phyloP scores from a whole-genome alignment of 768 basidiomycete species.

The Collybiopsis confluens region DNA sequence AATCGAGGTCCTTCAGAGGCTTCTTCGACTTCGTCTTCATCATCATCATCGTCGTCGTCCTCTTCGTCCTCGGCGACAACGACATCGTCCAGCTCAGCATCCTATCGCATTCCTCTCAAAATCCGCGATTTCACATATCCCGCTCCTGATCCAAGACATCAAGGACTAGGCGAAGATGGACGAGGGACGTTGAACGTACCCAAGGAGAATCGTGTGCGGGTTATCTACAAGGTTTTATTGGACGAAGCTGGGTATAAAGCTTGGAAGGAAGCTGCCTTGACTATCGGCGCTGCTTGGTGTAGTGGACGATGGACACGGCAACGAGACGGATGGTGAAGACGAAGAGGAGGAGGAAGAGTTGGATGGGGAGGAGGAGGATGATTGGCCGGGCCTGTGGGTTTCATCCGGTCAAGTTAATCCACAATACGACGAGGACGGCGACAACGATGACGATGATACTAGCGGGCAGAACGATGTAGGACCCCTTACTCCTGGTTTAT shows the following conservation, averaged over 20 bases:
- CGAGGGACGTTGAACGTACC: neutral
- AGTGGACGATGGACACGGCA: neutral
- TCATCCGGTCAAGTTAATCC: neutral
- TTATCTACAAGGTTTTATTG: neutral
- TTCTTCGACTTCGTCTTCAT: neutral
- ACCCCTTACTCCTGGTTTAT: constrained; percentile 43
- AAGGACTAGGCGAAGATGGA: constrained; percentile 6
- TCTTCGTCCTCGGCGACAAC: neutral
- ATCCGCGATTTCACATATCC: constrained; percentile 2
- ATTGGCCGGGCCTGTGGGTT: neutral
- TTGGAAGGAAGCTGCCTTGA: neutral
- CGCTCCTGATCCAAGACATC: constrained; percentile 5
- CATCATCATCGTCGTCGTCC: neutral
- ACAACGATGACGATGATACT: neutral
- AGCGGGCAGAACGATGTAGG: constrained; percentile 15
- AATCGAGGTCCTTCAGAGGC: neutral
- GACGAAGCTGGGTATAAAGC: neutral
- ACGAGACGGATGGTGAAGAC: neutral
- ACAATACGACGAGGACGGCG: constrained; percentile 1
- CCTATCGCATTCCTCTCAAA: constrained; percentile 1
- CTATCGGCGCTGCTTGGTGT: too few relatives aligned
- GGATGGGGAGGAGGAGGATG: neutral
- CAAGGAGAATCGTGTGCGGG: neutral
- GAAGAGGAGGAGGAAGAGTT: neutral
- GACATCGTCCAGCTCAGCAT: neutral